Percentiles rank a stretch among this genome's conserved stretches.
These are phyloP conservation scores for Trichoderma gamsii DNA, from an alignment of 495 filamentous ascomycete genomes.

Conservation along the genomic window DNA sequence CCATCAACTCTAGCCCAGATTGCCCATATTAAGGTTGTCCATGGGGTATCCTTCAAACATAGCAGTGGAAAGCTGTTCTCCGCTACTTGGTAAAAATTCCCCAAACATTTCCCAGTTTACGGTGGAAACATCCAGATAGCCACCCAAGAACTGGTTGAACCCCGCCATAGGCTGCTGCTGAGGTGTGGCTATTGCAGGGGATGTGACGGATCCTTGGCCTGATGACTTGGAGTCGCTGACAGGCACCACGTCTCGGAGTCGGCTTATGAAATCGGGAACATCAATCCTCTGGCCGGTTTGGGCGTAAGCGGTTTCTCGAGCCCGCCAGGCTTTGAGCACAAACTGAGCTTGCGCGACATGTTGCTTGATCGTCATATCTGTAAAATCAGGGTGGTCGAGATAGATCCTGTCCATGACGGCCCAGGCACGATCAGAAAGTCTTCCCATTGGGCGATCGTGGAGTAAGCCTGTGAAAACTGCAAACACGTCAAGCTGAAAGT, in stretches of 20 bases:
- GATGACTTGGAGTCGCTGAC: constrained; percentile 9
- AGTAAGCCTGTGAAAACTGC: constrained; percentile 49
- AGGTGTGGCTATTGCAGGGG: constrained; percentile 4
- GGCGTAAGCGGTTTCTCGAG: constrained; percentile 31
- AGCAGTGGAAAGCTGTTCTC: constrained; percentile 38
- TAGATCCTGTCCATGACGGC: constrained; percentile 35
- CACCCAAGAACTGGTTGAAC: constrained; percentile 31
- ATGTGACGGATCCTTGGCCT: constrained; percentile 2
- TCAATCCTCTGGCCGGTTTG: constrained; percentile 22
- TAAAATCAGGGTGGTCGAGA: constrained; percentile 39
- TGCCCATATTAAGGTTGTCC: constrained; percentile 34
- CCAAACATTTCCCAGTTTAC: constrained; percentile 44
- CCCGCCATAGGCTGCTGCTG: constrained; percentile 14
- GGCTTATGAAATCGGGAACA: constrained; percentile 32
- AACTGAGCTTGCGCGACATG: constrained; percentile 37
- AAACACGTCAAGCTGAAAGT: constrained; percentile 49
- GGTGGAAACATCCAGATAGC: constrained; percentile 28
- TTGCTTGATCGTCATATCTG: constrained; percentile 36
- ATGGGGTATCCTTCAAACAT: constrained; percentile 53
- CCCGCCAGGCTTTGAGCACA: constrained; percentile 42
- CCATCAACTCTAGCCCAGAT: constrained; percentile 21
- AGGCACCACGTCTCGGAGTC: constrained; percentile 28
- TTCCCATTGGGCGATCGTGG: constrained; percentile 41
- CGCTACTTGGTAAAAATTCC: constrained; percentile 35
- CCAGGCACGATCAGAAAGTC: constrained; percentile 50